Evolutionary conservation across 345 rosid genomes (phyloP), one percentile per base, ranked within the genome.

Genomic region (Lepidium aucheri): DNA sequence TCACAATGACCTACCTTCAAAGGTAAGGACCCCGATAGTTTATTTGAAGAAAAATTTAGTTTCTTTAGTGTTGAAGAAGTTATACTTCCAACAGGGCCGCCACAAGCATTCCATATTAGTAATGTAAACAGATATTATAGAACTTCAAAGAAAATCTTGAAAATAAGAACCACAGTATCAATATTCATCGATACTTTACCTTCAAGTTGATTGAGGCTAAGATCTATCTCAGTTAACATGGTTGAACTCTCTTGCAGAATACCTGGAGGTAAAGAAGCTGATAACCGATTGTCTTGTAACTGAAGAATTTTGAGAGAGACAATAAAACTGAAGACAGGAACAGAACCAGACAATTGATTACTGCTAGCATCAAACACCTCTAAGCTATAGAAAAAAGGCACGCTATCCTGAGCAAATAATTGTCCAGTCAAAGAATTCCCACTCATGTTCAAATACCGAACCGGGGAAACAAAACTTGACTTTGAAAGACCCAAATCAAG

Each of bases 341-440:
- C 60, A 8, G 69, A 71, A 15, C 93, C 97, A 40, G 68, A 77
- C 66, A 92, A 77, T 64, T 69, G 81, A 74, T 89, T 92, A 60
- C 80, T 67, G 75, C 89, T 89, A 10, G 86, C 98, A 89, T 92
- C 98, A 55, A 92, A 81, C 64, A 87, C 96, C 72, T 92, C 95
- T 65, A 89, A 77, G 60, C 85, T 85, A 75, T 89, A 96, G 35
- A 92, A 92, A 81, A 53, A 92, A 2, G 95, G 86, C 68, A 84
- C 76, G 46, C 92, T 95, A 64, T 86, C 97, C 60, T 85, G 86
- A 69, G 88, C 83, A 63, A 89, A 89, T 60, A 87, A 84, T 78
- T 82, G 60, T 11, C 95, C 96, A 15, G 18, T 77, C 72, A 92
- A 57, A 54, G 77, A 47, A 67, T 91, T 88, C 43, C 63, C 69